Percentiles rank a stretch among this genome's conserved stretches.
Conservation (phyloP, 2,329 filamentous ascomycete species). For the Zopfia rhizophila region DNA sequence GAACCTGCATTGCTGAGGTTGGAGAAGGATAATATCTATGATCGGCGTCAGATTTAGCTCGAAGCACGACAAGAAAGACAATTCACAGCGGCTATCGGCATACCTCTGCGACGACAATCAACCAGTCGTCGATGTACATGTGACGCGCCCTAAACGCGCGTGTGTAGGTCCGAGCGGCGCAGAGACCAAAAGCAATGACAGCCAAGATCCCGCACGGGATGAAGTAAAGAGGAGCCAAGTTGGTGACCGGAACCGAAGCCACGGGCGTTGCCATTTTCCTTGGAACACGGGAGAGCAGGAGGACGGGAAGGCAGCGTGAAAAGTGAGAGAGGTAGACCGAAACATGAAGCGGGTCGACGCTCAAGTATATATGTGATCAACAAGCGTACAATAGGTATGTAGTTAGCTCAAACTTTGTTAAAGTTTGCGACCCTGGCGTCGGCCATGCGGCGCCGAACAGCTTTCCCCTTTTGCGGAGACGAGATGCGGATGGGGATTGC, state of each 20-base stretch:
- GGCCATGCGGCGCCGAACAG: no score
- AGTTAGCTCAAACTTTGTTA: no score
- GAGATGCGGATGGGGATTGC: no score
- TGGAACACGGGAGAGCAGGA: no score
- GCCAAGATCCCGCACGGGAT: slow-evolving; percentile 33
- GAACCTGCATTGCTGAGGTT: slow-evolving; percentile 26
- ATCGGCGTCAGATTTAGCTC: slow-evolving; percentile 1
- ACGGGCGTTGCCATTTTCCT: slow-evolving; percentile 6
- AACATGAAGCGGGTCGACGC: no score
- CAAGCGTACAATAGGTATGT: no score
- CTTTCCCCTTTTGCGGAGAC: no score
- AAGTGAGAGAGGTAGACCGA: no score
- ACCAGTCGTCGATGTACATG: slow-evolving; percentile 38
- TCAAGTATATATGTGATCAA: no score
- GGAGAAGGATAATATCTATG: slow-evolving; percentile 27
- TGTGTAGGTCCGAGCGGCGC: slow-evolving; percentile 33
- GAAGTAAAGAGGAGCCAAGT: slow-evolving; percentile 31
- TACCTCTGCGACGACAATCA: slow-evolving; percentile 38
- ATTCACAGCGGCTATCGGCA: neutral
- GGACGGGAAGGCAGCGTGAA: no score
- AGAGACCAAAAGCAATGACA: slow-evolving; percentile 29
- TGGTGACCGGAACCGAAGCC: slow-evolving; percentile 29
- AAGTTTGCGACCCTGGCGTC: no score
- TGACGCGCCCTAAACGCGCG: slow-evolving; percentile 26
- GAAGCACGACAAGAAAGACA: no score